Evolutionary conservation across 2,329 filamentous ascomycete species (phyloP).

Genomic region (Trichoderma arundinaceum): DNA sequence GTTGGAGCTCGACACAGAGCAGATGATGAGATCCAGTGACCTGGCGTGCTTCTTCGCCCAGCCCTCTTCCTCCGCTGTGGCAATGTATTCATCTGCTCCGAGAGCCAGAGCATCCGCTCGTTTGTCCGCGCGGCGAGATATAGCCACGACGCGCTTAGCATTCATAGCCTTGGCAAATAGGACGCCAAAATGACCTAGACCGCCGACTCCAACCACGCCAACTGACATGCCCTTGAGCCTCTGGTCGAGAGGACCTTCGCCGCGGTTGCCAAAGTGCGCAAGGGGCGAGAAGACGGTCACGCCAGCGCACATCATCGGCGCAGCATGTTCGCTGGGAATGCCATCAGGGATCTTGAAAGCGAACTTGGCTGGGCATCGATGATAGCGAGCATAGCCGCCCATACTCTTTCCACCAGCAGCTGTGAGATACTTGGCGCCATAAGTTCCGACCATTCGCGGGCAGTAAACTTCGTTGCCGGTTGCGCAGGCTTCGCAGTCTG

Average conservation of each 20-base stretch:
- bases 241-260: constrained; percentile 21
- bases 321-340: constrained; percentile 48
- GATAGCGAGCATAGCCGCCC: constrained; percentile 50
- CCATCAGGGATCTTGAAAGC: constrained; percentile 53
- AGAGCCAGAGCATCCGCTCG: constrained; percentile 59
- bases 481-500: constrained; percentile 53
- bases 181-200: constrained; percentile 70
- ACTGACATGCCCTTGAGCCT: constrained; percentile 64
- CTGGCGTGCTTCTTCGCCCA: constrained; percentile 59
- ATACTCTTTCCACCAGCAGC: constrained; percentile 22
- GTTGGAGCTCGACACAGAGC: constrained; percentile 56
- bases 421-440: constrained; percentile 39
- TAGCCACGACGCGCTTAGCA: constrained; percentile 63
- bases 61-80: constrained; percentile 50
- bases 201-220: constrained; percentile 70
- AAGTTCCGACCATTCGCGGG: constrained; percentile 64
- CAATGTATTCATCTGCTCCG: constrained; percentile 58
- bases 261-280: constrained; percentile 24
- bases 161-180: constrained; percentile 70
- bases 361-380: constrained; percentile 51
- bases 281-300: constrained; percentile 70
- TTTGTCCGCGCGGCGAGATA: constrained; percentile 60
- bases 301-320: constrained; percentile 73
- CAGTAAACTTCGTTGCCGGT: constrained; percentile 73
- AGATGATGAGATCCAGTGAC: constrained; percentile 63